Conservation (phyloP, 257 asterid genomes). For the Nicotiana knightiana region DNA sequence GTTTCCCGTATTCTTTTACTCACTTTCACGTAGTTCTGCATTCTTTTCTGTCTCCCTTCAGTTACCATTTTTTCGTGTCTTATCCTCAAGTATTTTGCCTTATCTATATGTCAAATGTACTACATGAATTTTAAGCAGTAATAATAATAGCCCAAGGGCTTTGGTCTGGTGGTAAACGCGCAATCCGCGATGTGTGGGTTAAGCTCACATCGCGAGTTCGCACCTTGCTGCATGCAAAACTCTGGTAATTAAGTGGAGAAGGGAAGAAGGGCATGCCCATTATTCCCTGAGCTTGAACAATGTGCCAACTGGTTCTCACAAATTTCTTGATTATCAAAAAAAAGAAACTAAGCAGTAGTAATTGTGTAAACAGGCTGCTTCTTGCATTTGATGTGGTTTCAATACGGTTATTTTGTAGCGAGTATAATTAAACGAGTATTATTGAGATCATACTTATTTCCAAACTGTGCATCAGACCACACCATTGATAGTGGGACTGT, state of each 20-base stretch:
- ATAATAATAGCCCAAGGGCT: background rate
- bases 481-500: constrained; percentile 64
- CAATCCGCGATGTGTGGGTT: background rate
- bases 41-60: background rate
- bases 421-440: background rate
- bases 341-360: background rate
- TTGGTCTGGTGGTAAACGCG: background rate
- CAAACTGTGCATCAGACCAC: constrained; percentile 36
- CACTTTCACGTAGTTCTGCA: background rate
- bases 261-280: background rate
- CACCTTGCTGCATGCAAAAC: background rate
- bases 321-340: too few relatives aligned
- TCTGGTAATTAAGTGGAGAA: background rate
- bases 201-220: background rate
- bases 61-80: background rate
- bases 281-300: background rate
- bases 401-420: background rate
- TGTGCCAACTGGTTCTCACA: background rate
- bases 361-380: background rate
- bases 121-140: background rate
- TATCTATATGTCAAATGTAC: background rate
- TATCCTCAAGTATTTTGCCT: background rate
- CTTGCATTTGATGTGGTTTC: background rate
- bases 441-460: background rate
- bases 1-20: background rate